Evolutionary conservation across 2,329 filamentous ascomycete genomes (phyloP).

Genomic region (Hypoxylon sp.): DNA sequence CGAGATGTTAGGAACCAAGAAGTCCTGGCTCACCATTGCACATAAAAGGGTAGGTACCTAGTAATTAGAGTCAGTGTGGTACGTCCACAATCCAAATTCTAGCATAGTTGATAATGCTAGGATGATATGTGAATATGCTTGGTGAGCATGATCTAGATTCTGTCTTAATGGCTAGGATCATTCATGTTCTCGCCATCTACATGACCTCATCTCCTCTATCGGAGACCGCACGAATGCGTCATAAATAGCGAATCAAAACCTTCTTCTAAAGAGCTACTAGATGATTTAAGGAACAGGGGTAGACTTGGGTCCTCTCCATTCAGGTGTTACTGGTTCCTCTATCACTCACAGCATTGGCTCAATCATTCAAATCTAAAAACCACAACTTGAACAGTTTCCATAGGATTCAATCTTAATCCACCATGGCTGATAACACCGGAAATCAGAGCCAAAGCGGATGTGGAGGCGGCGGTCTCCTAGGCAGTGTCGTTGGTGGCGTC

Average conservation of each 20-base stretch:
- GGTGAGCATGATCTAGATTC: background rate
- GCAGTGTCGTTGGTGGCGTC: slow-evolving; percentile 54
- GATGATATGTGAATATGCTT: background rate
- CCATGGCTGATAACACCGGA: slow-evolving; percentile 37
- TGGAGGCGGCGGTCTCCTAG: slow-evolving; percentile 53
- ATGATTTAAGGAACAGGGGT: slow-evolving; percentile 17
- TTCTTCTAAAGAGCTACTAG: background rate
- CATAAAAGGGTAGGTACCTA: no score
- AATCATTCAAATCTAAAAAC: background rate
- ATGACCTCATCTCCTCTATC: slow-evolving; percentile 22
- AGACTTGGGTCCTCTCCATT: background rate
- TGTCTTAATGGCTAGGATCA: background rate
- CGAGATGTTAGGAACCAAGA: background rate
- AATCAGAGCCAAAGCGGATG: slow-evolving; percentile 28
- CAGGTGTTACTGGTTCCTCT: background rate
- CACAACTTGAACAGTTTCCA: background rate
- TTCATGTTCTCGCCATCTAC: background rate
- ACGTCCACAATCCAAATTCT: background rate
- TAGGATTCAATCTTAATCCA: slow-evolving; percentile 1
- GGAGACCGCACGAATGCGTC: slow-evolving; percentile 5
- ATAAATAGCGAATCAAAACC: background rate
- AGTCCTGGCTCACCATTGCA: background rate
- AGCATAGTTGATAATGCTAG: no score
- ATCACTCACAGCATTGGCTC: background rate
- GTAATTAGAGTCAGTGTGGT: background rate